Conservation (phyloP, 2,329 filamentous ascomycete species). For the Didymella glomerata region DNA sequence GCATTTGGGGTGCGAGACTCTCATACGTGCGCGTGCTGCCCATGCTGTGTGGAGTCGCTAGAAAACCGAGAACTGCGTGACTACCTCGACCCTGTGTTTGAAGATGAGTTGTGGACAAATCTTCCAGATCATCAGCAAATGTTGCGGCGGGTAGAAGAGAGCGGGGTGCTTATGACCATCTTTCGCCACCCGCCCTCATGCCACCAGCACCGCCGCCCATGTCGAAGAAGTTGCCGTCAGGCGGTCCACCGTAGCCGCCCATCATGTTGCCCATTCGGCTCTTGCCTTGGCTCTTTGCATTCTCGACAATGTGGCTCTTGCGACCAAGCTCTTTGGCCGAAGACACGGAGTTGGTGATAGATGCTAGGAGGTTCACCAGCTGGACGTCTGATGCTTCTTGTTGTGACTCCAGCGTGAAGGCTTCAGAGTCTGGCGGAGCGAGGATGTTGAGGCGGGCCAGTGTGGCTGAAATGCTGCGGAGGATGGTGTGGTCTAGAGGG, state of each 20-base stretch:
- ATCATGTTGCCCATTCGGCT: slow-evolving; percentile 36
- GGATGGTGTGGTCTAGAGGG: slow-evolving; percentile 70
- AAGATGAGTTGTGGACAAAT: too few species aligned
- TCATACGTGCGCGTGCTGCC: neutral
- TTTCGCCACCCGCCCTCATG: slow-evolving; percentile 26
- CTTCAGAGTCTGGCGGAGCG: slow-evolving; percentile 70
- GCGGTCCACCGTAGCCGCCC: slow-evolving; percentile 24
- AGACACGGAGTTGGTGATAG: slow-evolving; percentile 75
- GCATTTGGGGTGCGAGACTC: neutral
- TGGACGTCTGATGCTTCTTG: slow-evolving; percentile 86
- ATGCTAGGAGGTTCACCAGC: slow-evolving; percentile 77
- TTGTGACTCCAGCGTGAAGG: slow-evolving; percentile 74
- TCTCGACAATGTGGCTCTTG: slow-evolving; percentile 66
- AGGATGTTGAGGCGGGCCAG: slow-evolving; percentile 84
- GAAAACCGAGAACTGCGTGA: too few species aligned
- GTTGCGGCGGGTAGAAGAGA: neutral
- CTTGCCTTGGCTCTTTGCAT: slow-evolving; percentile 48
- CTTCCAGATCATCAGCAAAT: too few species aligned
- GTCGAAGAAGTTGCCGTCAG: slow-evolving; percentile 34
- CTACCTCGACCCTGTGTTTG: too few species aligned
- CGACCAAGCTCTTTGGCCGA: slow-evolving; percentile 77
- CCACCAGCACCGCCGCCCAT: slow-evolving; percentile 30
- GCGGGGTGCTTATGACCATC: slow-evolving; percentile 27
- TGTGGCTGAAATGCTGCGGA: slow-evolving; percentile 88
- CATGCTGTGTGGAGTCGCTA: neutral